phyloP scores from a whole-genome alignment of 1,284 basidiomycete species.

The Lentinula novae-zelandiae region DNA sequence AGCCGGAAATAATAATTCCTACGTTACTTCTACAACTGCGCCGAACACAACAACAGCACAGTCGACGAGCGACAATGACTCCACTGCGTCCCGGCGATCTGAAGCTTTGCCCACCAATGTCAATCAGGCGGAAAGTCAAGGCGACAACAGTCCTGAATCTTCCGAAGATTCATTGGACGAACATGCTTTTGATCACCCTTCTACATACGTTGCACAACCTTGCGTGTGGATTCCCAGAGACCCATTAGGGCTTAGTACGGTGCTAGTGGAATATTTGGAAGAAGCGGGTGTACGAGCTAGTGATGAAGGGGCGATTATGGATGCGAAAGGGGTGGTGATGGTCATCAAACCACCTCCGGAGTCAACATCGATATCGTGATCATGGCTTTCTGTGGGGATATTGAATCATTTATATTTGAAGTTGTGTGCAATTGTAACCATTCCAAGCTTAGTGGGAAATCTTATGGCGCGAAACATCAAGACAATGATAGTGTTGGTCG shows the following conservation, averaged over 20 bases:
- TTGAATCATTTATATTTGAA: too few species aligned
- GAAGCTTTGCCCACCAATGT: background rate
- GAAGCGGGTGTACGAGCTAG: conserved; percentile 41
- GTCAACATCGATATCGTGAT: too few species aligned
- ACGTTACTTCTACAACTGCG: background rate
- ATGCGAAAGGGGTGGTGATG: conserved; percentile 47
- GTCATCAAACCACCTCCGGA: conserved; percentile 31
- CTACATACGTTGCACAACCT: conserved; percentile 54
- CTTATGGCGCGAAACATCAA: too few species aligned
- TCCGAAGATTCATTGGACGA: conserved; percentile 23
- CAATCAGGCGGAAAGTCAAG: conserved; percentile 22
- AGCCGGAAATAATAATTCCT: background rate
- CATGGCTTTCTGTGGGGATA: too few species aligned
- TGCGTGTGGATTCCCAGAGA: conserved; percentile 68
- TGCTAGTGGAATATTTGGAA: conserved; percentile 47
- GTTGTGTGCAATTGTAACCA: too few species aligned
- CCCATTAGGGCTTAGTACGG: conserved; percentile 49
- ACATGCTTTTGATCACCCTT: conserved; percentile 61
- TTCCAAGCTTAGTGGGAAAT: too few species aligned
- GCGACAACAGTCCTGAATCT: conserved; percentile 22
- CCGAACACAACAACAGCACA: background rate
- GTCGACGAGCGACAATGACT: background rate
- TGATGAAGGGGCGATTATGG: conserved; percentile 47
- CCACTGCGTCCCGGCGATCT: background rate
- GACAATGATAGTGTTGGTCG: too few species aligned